Base-by-base conservation (phyloP, 2,329 filamentous ascomycete genomes). In the Beauveria varroae region DNA sequence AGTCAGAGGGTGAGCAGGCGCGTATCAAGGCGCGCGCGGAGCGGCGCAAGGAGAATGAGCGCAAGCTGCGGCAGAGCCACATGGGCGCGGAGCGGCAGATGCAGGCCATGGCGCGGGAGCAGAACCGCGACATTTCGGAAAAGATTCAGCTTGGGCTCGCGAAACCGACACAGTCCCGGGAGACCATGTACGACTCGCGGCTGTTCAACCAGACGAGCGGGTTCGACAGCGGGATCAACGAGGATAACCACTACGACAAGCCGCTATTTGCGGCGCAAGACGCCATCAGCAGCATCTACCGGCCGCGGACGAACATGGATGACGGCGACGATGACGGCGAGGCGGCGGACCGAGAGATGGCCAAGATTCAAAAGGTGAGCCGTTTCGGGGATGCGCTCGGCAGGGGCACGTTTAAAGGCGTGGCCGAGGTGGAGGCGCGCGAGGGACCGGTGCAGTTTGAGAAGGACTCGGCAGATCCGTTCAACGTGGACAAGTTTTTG, bases 181-280 rank as follows among this genome's bases (percentile, higher is more conserved):
- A 99, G 74, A 87, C 90, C 26, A 98, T 98, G 95, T 99, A 96
- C 78, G 95, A 99, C 76, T 96, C 92, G 2, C 83, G 95, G 46
- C 77, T 99, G 34, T 99, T 99, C 77, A 97, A 98, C 76, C 91
- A 96, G 76, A 89, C 87, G 6, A 93, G 89, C 68, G 95, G 95
- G 0, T 96, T 99, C 72, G 88, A 92, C 67, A 84, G 87, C 57
- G 95, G 93, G 0, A 92, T 97, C 81, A 99, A 99, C 74, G 95
- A 99, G 74, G 95, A 99, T 73, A 95, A 99, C 71, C 86, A 88
- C 0, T 99, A 98, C 77, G 95, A 98, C 74, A 98, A 98, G 76
- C 95, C 95, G 22, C 79, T 99, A 8, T 99, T 99, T 72, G 93
- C 93, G 1, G 93, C 95, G 16, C 92, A 97, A 72, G 93, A 98